phyloP scores from a whole-genome alignment of 2,329 filamentous ascomycete species.

The Saccharata proteae region DNA sequence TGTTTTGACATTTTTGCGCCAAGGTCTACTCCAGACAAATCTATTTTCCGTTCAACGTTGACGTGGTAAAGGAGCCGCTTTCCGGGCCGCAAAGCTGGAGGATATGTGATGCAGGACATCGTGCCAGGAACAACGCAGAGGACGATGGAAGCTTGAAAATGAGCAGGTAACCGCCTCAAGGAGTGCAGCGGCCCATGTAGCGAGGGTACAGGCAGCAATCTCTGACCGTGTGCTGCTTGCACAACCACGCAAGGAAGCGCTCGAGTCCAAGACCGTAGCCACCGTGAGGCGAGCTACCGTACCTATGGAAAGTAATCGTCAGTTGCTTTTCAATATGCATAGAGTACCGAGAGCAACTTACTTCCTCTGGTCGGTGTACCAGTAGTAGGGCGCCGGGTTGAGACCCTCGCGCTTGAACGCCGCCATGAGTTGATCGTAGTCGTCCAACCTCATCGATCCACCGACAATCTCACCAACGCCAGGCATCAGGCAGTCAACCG shows the following conservation, averaged over 20 bases:
- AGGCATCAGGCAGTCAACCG: constrained; percentile 78
- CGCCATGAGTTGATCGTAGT: constrained; percentile 76
- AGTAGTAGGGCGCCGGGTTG: constrained; percentile 79
- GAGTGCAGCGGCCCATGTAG: constrained; percentile 71
- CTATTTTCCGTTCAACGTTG: too few species aligned
- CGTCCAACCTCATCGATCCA: constrained; percentile 90
- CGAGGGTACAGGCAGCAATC: constrained; percentile 66
- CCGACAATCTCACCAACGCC: constrained; percentile 96
- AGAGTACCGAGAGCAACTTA: constrained; percentile 35
- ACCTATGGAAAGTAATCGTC: constrained; percentile 38
- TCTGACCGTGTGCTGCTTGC: constrained; percentile 52
- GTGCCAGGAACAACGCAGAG: too few species aligned
- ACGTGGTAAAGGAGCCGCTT: too few species aligned
- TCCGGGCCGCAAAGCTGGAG: too few species aligned
- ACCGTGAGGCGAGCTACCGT: constrained; percentile 83
- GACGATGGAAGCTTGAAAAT: too few species aligned
- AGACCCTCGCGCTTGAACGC: constrained; percentile 84
- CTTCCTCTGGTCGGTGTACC: constrained; percentile 97
- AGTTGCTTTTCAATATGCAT: not conserved
- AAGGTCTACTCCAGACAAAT: too few species aligned
- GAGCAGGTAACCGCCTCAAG: too few species aligned
- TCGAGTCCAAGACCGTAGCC: constrained; percentile 90
- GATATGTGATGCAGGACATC: too few species aligned
- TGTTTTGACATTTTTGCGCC: too few species aligned
- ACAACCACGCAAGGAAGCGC: constrained; percentile 60